Base-by-base conservation (phyloP, 2,329 filamentous ascomycete genomes). In the Botrytis squamosa region DNA sequence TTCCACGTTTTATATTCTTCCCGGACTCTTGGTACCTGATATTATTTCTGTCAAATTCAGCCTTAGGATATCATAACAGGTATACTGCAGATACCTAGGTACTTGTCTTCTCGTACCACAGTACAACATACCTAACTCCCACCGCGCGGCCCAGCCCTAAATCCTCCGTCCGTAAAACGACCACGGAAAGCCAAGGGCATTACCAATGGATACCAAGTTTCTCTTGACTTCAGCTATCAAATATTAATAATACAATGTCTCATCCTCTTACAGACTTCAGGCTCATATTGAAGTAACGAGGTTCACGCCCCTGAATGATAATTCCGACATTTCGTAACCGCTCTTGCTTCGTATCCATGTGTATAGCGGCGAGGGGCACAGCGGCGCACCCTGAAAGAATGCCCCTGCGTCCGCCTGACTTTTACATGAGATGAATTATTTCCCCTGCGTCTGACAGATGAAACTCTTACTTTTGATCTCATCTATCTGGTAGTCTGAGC, bases 401-500 rank as follows among this genome's bases (percentile, higher is more conserved):
- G 33, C 65, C 46, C 65, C 65, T 57, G 66, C 49, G 36, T 33
- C 5, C 16, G 36, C 55, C 65, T 67, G 46, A 55, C 64, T 52
- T 67, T 52, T 67, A 55, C 65, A 68, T 57, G 36, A 68, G 49
- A 68, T 55, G 65, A 68, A 16, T n/a, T 66, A 36, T 49, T 36
- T 40, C 46, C 46, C 65, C 46, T 55, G 49, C 25, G 46, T 42
- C 20, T 66, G 44, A 66, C 42, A 66, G 22, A 66, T 49, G 64
- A 20, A 46, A 57, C 52, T 57, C 52, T 57, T 29, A 29, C 25
- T 29, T 55, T 57, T 29, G 52, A 57, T 29, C n/a, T 57, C 52
- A n/a, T 18, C 14, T 29, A n/a, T 18, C 14, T 29, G n/a, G 52
- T 16, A 57, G n/a, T 57, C 14, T 57, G n/a, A 57, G 52, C 25